These are phyloP conservation scores for Pharnaceum exiguum DNA, from an alignment of 148 eudicot species.

Conservation along the genomic window DNA sequence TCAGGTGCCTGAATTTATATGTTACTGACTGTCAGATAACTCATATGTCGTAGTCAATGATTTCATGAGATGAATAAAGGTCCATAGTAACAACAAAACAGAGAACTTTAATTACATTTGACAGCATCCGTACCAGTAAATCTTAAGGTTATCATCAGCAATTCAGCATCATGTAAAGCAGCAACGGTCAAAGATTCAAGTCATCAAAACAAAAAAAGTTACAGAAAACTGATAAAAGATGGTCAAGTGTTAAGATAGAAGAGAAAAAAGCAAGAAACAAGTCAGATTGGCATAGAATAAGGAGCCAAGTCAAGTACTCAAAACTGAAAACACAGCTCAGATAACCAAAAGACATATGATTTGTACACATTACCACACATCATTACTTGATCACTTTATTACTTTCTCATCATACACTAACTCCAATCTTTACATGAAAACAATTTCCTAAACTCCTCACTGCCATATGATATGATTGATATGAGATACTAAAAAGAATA, in stretches of 20 bases:
- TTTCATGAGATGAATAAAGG: background rate
- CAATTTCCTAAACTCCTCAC: background rate
- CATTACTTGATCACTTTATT: slow-evolving; percentile 7
- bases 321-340: background rate
- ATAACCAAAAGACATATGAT: slow-evolving; percentile 1
- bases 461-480: background rate
- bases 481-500: background rate
- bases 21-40: background rate
- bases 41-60: background rate
- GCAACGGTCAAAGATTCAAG: slow-evolving; percentile 11
- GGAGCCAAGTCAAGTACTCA: slow-evolving; percentile 8
- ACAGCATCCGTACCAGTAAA: no score
- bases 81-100: no score
- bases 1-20: background rate
- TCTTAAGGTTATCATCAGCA: no score
- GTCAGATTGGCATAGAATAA: slow-evolving; percentile 20
- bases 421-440: background rate
- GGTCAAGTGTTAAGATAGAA: slow-evolving; percentile 1
- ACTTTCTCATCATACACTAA: background rate
- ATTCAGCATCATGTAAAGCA: no score
- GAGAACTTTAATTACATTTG: no score
- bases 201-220: no score
- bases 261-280: background rate
- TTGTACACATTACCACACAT: slow-evolving; percentile 18
- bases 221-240: background rate